Base-by-base conservation (phyloP, 1,139 yeast genomes). In the Fermentozyma sake region DNA sequence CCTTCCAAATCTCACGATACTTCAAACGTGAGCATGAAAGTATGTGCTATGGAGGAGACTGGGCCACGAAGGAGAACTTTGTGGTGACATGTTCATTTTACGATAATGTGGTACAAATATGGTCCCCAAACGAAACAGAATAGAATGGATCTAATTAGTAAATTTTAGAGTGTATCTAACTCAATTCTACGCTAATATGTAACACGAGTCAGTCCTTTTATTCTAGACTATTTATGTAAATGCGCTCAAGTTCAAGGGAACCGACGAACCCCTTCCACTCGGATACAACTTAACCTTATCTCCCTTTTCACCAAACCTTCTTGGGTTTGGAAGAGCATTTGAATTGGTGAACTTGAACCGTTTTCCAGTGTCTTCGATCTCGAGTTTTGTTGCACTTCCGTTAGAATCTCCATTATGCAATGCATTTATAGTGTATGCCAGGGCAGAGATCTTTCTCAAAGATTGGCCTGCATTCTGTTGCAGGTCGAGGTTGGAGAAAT, bases 31-130 rank as follows among this genome's bases (percentile, higher is more conserved):
- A 81, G 14, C 97, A 91, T 50, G 79, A 77, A 26, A 85, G 96
- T 40, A 91, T 91, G 86, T 87, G 91, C 29, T 91, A 91, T 47
- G 97, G 97, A 0, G 96, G 94, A 4, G 96, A 84, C 48, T 87
- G 96, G 95, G 59, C 71, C 7, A 50, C 50, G 1, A 61, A 62
- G 11, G 73, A 70, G 5, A 48, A 51, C 2, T 46, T 46, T 13
- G 69, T 81, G 3, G 79, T 76, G 3, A 87, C 96, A 1, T 87
- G 96, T 50, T 85, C 96, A 30, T 91, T 91, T 52, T 91, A 91
- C 56, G 98, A 91, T 52, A 72, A 73, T 34, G 75, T 82, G 14
- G 72, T 89, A 2, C 95, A 86, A 42, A 52, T 69, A 18, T 89
- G 96, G 96, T 45, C 52, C 3, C 61, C 63, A 16, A 33, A 46